Conservation (phyloP, 129 eudicot genomes). For the Escallonia rubra region DNA sequence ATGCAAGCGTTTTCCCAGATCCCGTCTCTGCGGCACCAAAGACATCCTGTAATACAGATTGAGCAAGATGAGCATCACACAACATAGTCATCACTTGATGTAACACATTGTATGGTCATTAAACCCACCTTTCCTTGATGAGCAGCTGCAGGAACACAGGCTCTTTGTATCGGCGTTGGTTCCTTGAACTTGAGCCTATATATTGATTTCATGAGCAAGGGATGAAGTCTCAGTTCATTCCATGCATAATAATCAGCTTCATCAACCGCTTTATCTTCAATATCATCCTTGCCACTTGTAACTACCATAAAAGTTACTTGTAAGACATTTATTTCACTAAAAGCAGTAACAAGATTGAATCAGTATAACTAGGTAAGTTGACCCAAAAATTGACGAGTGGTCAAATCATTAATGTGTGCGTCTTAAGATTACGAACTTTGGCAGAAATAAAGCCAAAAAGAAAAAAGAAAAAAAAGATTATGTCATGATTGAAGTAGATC, state of each 20-base stretch:
- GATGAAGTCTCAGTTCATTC: slow-evolving; percentile 97
- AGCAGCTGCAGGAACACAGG: slow-evolving; percentile 95
- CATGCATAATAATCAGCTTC: slow-evolving; percentile 84
- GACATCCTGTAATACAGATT: slow-evolving; percentile 65
- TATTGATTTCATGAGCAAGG: slow-evolving; percentile 73
- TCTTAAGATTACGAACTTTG: no score
- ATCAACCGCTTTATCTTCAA: slow-evolving; percentile 46
- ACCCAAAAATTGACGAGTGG: no score
- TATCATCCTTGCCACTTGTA: slow-evolving; percentile 25
- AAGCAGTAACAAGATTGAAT: no score
- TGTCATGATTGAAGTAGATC: no score
- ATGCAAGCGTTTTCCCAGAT: slow-evolving; percentile 97
- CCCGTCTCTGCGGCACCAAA: slow-evolving; percentile 99
- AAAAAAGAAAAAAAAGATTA: no score
- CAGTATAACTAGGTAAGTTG: no score
- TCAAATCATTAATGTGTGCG: no score
- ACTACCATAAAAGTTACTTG: slow-evolving; percentile 11
- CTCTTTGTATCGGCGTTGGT: slow-evolving; percentile 93
- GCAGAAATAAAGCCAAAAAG: no score
- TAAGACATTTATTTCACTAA: no score
- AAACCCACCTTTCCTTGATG: slow-evolving; percentile 89
- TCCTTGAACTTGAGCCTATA: slow-evolving; percentile 74
- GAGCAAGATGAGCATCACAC: slow-evolving; percentile 9
- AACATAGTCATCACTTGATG: background rate
- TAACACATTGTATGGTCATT: background rate